Conservation (phyloP, 2,329 filamentous ascomycete species). For the Fusarium veterinarium region DNA sequence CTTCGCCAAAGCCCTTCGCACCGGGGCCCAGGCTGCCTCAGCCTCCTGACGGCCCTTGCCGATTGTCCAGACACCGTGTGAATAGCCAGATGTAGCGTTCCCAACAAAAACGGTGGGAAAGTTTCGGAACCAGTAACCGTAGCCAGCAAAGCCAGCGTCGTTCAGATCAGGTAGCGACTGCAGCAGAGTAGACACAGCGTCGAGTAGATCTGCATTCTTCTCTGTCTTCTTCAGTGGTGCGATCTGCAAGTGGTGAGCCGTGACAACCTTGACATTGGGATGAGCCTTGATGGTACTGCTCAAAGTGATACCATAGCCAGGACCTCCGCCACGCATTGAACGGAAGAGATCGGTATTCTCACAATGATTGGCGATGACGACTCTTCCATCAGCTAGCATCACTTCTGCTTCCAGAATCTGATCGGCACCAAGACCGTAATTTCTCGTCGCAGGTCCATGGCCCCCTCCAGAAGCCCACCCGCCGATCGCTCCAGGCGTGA, state of each 20-base stretch:
- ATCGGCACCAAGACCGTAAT: constrained; percentile 28
- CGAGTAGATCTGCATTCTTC: constrained; percentile 15
- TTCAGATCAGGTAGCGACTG: constrained; percentile 29
- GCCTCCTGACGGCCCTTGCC: constrained; percentile 2
- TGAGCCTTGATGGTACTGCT: constrained; percentile 31
- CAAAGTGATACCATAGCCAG: constrained; percentile 21
- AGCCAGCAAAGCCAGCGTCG: constrained; percentile 30
- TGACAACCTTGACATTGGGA: constrained; percentile 21
- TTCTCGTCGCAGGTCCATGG: constrained; percentile 28
- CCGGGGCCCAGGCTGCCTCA: constrained; percentile 11
- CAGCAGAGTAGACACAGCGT: constrained; percentile 4
- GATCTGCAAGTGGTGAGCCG: constrained; percentile 11
- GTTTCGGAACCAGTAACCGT: constrained; percentile 33
- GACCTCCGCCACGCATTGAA: constrained; percentile 25
- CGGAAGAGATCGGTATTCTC: constrained; percentile 28
- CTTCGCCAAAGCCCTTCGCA: constrained; percentile 3
- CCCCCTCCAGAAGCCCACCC: constrained; percentile 31
- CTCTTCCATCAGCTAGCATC: constrained; percentile 20
- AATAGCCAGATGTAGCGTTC: constrained; percentile 26
- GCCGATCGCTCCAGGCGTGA: constrained; percentile 28
- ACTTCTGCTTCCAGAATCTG: constrained; percentile 31
- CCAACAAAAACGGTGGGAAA: constrained; percentile 12
- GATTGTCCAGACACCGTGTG: constrained; percentile 24
- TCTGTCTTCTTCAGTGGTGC: constrained; percentile 16
- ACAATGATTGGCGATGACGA: constrained; percentile 23